A percentile compares a stretch with the other conserved stretches of the same genome.
Conservation (phyloP, 148 eudicot genomes). For the Camellia granthamiana region DNA sequence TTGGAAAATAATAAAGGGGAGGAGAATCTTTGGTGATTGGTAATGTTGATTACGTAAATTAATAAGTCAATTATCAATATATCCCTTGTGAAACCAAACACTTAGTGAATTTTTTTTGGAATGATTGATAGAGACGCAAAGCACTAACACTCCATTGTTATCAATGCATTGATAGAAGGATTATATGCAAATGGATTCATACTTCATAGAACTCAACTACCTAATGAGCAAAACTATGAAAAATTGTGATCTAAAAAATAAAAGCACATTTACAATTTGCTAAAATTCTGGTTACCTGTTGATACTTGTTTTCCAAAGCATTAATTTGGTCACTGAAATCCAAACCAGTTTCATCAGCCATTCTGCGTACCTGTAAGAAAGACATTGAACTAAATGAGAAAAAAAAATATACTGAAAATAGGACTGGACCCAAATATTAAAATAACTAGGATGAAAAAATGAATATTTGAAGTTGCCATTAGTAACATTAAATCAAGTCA, state of each 20-base stretch:
- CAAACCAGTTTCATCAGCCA: slow-evolving; percentile 35
- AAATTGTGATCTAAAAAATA: not conserved
- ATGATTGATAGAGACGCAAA: not conserved
- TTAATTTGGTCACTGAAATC: slow-evolving; percentile 27
- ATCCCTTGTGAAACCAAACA: not conserved
- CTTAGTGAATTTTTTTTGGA: not conserved
- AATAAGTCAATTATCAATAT: not conserved
- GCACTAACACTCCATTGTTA: not conserved
- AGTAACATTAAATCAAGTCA: not conserved
- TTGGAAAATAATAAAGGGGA: not conserved
- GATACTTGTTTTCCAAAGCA: slow-evolving; percentile 27
- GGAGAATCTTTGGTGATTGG: not conserved
- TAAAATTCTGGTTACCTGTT: slow-evolving; percentile 15
- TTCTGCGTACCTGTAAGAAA: slow-evolving; percentile 16
- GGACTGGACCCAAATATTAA: not conserved
- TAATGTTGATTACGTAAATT: not conserved
- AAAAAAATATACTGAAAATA: not conserved
- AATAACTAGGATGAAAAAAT: not conserved
- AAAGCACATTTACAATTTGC: not conserved
- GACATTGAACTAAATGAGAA: not conserved
- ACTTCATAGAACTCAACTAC: not conserved
- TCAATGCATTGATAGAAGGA: not conserved
- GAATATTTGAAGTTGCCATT: not conserved
- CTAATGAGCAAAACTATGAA: not conserved
- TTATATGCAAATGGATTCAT: not conserved